These are phyloP conservation scores for Linum usitatissimum DNA, from an alignment of 345 rosid genomes.

Conservation along the genomic window DNA sequence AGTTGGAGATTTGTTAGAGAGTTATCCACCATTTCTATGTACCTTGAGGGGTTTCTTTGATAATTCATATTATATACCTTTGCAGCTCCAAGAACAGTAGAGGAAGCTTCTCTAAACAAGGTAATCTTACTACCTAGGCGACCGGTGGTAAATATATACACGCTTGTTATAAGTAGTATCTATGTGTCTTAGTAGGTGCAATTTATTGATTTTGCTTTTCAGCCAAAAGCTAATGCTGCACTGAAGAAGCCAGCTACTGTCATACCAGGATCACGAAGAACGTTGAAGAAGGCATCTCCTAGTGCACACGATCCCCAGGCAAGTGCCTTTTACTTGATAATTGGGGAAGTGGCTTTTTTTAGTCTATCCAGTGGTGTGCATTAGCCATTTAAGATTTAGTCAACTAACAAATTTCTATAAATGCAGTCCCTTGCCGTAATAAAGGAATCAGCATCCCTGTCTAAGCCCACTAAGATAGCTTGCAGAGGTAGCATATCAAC, in stretches of 20 bases:
- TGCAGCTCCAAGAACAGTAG: constrained; percentile 39
- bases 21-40: not conserved
- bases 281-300: constrained; percentile 32
- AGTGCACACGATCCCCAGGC: constrained; percentile 30
- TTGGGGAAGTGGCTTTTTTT: too few species aligned
- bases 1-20: too few species aligned
- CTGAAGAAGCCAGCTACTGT: constrained; percentile 40
- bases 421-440: constrained; percentile 29
- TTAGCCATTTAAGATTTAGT: constrained; percentile 3
- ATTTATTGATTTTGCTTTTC: constrained; percentile 12
- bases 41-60: not conserved
- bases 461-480: constrained; percentile 40
- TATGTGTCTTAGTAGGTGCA: not conserved
- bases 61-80: constrained; percentile 8
- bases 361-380: not conserved
- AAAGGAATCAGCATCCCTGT: constrained; percentile 30
- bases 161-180: not conserved
- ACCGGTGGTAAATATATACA: not conserved
- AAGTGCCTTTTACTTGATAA: constrained; percentile 12
- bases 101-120: constrained; percentile 32
- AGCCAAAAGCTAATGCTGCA: constrained; percentile 37
- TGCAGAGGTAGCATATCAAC: constrained; percentile 26
- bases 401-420: constrained; percentile 8
- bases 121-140: constrained; percentile 28
- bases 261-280: constrained; percentile 33